phyloP scores from a whole-genome alignment of 164 flowering plant species.

The Chimonanthus praecox region DNA sequence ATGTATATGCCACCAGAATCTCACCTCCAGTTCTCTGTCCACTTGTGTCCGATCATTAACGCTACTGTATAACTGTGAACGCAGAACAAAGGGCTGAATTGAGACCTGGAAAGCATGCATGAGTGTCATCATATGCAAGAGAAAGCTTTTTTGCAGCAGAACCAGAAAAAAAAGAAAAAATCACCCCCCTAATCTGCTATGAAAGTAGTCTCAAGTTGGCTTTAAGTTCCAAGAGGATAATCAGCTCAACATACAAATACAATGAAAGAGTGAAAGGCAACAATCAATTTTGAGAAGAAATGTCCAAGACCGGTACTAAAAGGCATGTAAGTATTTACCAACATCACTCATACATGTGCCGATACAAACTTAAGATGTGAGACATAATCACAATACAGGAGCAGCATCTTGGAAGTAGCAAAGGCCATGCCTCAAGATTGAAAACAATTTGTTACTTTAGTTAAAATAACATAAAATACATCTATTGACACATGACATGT shows the following conservation, averaged over 20 bases:
- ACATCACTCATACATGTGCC: neutral
- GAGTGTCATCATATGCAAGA: neutral
- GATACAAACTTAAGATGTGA: neutral
- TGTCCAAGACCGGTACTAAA: neutral
- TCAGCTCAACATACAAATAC: neutral
- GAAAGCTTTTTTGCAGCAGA: neutral
- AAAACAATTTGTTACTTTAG: too few species aligned
- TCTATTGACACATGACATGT: too few species aligned
- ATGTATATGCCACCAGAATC: neutral
- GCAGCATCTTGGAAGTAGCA: neutral
- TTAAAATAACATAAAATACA: too few species aligned
- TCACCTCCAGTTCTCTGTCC: slow-evolving; percentile 91
- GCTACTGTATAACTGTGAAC: slow-evolving; percentile 87
- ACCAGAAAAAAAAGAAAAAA: too few species aligned
- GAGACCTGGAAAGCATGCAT: slow-evolving; percentile 41
- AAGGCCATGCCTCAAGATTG: too few species aligned
- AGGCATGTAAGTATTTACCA: too few species aligned
- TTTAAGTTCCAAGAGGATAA: too few species aligned
- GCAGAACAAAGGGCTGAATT: slow-evolving; percentile 66
- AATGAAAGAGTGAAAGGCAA: neutral
- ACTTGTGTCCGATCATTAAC: slow-evolving; percentile 84
- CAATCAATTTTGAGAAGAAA: neutral
- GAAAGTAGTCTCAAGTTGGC: too few species aligned
- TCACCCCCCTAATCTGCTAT: too few species aligned
- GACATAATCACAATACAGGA: neutral